phyloP scores from a whole-genome alignment of 2,329 filamentous ascomycete species.

The Periconia sp. region DNA sequence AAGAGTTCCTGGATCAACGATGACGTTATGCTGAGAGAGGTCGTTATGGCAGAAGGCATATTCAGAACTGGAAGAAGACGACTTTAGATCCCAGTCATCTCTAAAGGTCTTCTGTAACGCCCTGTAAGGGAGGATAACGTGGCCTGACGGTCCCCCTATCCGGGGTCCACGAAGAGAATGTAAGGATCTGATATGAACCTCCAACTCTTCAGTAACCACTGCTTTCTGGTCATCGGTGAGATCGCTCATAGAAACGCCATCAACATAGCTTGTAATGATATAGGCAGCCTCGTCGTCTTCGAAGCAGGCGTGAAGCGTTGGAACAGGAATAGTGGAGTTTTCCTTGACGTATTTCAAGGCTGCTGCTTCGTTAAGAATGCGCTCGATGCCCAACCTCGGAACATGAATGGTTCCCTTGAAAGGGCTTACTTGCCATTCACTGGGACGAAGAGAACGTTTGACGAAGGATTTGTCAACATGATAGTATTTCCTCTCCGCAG shows the following conservation, averaged over 20 bases:
- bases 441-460: slow-evolving; percentile 17
- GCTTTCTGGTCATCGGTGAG: slow-evolving; percentile 1
- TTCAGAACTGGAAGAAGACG: slow-evolving; percentile 10
- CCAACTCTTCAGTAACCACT: slow-evolving; percentile 5
- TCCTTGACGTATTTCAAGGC: neutral
- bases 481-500: slow-evolving; percentile 19
- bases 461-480: slow-evolving; percentile 9
- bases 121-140: slow-evolving; percentile 3
- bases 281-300: slow-evolving; percentile 7
- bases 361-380: slow-evolving; percentile 12
- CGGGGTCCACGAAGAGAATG: neutral
- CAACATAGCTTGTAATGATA: slow-evolving; percentile 5
- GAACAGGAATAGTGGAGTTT: slow-evolving; percentile 7
- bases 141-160: slow-evolving; percentile 1
- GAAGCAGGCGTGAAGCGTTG: slow-evolving; percentile 3
- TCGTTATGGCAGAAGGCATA: too few relatives aligned
- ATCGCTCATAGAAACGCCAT: slow-evolving; percentile 2
- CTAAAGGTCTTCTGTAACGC: slow-evolving; percentile 1
- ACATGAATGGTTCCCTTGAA: slow-evolving; percentile 9
- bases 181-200: slow-evolving; percentile 1
- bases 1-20: slow-evolving; percentile 31
- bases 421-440: slow-evolving; percentile 17
- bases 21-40: slow-evolving; percentile 27
- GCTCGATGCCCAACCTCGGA: slow-evolving; percentile 9
- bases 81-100: neutral